A percentile compares a stretch with the other conserved stretches of the same genome.
These are phyloP conservation scores for Solanum medicagineum DNA, from an alignment of 257 asterid genomes.

Conservation along the genomic window DNA sequence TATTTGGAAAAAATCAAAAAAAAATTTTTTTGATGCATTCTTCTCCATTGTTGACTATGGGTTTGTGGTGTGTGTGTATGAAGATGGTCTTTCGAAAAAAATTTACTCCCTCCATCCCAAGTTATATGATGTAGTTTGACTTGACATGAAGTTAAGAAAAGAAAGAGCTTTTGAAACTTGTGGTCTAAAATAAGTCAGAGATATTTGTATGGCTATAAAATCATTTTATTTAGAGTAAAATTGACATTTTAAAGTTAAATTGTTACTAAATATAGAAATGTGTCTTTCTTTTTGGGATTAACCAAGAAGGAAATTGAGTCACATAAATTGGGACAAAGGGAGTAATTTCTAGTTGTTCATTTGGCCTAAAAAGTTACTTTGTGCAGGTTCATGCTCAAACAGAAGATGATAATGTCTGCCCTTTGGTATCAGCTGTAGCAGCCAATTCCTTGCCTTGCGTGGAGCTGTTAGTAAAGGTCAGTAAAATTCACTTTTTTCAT, in stretches of 20 bases:
- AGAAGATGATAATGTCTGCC: slow-evolving; percentile 68
- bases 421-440: slow-evolving; percentile 86
- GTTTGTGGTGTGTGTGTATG: background rate
- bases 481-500: background rate
- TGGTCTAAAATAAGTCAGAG: background rate
- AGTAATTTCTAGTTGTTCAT: background rate
- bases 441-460: slow-evolving; percentile 76
- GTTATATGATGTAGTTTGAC: background rate
- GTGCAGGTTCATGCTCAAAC: slow-evolving; percentile 80
- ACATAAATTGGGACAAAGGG: background rate
- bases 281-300: background rate
- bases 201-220: no score
- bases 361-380: slow-evolving; percentile 1
- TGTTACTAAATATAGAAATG: no score
- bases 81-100: background rate
- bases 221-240: no score
- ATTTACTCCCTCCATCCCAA: background rate
- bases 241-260: background rate
- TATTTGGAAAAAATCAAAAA: background rate
- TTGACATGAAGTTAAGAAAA: background rate
- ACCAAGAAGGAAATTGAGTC: background rate
- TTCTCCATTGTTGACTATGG: background rate
- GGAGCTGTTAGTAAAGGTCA: slow-evolving; percentile 70
- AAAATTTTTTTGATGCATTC: background rate
- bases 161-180: background rate